Evolutionary conservation across 768 basidiomycete species (phyloP).

Genomic region (Pleurotus citrinopileatus): DNA sequence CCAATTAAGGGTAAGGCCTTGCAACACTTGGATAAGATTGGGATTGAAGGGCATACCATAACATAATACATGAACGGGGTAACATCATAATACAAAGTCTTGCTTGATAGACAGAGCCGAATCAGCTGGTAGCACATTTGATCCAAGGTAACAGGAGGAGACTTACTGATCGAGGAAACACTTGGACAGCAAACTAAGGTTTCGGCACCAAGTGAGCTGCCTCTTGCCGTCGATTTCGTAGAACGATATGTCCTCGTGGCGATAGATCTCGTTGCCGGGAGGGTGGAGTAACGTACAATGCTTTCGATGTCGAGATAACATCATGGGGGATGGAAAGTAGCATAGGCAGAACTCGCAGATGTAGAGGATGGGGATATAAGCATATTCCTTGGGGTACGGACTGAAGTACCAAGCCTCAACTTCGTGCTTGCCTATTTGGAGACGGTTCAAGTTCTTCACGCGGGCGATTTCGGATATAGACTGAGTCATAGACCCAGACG

Average conservation of each 20-base stretch:
- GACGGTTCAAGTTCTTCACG: slow-evolving; percentile 95
- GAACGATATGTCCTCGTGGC: slow-evolving; percentile 94
- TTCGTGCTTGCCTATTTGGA: slow-evolving; percentile 95
- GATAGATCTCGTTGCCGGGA: slow-evolving; percentile 99
- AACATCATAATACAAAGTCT: slow-evolving; percentile 99
- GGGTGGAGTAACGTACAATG: slow-evolving; percentile 92
- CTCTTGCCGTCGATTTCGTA: slow-evolving; percentile 98
- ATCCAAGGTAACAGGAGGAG: slow-evolving; percentile 12
- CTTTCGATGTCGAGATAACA: slow-evolving; percentile 87
- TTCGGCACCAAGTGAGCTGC: slow-evolving; percentile 95
- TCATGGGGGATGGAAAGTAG: slow-evolving; percentile 88
- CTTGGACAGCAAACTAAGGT: slow-evolving; percentile 94
- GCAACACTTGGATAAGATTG: slow-evolving; percentile 10
- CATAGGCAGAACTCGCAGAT: slow-evolving; percentile 98
- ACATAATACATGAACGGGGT: slow-evolving; percentile 99
- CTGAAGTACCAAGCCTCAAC: slow-evolving; percentile 99
- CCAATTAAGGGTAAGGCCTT: slow-evolving; percentile 12
- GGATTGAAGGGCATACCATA: slow-evolving; percentile 60
- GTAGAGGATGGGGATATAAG: slow-evolving; percentile 91
- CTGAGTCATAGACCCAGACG: slow-evolving; percentile 98
- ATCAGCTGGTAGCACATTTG: slow-evolving; percentile 18
- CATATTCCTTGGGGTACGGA: slow-evolving; percentile 97
- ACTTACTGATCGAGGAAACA: slow-evolving; percentile 96
- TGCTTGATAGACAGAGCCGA: slow-evolving; percentile 45
- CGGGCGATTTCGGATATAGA: slow-evolving; percentile 96